A percentile compares a stretch with the other conserved stretches of the same genome.
phyloP scores from a whole-genome alignment of 306 rosid species.

The Cicer pinnatifidum region DNA sequence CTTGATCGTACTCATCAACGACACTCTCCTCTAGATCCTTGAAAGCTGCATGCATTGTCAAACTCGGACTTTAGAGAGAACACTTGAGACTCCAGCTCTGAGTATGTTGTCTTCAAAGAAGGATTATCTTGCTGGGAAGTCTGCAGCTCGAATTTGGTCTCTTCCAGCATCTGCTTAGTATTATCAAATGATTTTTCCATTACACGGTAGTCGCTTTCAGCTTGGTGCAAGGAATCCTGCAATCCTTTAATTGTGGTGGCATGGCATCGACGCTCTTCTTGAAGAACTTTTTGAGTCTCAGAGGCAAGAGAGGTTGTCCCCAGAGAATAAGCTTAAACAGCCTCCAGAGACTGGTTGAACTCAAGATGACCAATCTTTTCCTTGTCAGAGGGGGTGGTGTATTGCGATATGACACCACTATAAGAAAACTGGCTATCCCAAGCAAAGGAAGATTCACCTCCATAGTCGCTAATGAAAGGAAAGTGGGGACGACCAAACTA shows the following conservation, averaged over 20 bases:
- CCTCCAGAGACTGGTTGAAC: not conserved
- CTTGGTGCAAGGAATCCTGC: not conserved
- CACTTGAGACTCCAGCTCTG: not conserved
- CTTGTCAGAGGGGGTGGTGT: not conserved
- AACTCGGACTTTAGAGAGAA: not conserved
- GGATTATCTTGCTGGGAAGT: not conserved
- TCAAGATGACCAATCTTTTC: not conserved
- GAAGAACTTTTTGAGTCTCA: not conserved
- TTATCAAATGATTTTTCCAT: not conserved
- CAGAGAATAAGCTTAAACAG: not conserved
- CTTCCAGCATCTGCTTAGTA: not conserved
- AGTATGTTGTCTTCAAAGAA: not conserved
- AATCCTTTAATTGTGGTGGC: not conserved
- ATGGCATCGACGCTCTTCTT: not conserved
- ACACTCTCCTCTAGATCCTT: not conserved
- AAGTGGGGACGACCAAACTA: too few relatives aligned
- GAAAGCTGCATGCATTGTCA: not conserved
- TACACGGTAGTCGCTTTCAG: not conserved
- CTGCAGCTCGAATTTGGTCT: not conserved
- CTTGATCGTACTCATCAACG: not conserved
- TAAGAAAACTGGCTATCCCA: not conserved
- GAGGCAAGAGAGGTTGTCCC: not conserved
- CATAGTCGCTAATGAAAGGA: not conserved
- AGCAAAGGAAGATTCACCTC: not conserved
- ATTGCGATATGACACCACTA: not conserved